Evolutionary conservation across 2,329 filamentous ascomycete genomes (phyloP).

Genomic region (Didymella pinodella): DNA sequence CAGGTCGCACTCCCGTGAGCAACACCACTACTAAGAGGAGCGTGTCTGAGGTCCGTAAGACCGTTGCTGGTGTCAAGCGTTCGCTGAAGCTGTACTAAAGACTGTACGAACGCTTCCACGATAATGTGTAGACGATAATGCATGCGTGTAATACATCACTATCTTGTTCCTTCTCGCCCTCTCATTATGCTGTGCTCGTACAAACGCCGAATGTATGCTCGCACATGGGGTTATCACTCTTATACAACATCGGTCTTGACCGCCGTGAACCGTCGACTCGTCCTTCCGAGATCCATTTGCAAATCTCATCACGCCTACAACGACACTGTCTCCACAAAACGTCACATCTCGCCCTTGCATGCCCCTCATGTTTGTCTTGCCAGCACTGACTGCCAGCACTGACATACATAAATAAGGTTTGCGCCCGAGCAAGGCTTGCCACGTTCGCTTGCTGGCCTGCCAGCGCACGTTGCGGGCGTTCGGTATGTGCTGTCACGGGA

Average conservation of each 20-base stretch:
- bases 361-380: conserved; percentile 18
- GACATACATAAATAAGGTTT: conserved; percentile 18
- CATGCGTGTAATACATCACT: background rate
- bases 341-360: conserved; percentile 3
- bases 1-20: conserved; percentile 30
- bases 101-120: background rate
- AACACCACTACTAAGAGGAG: conserved; percentile 29
- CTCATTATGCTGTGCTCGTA: background rate
- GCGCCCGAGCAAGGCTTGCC: conserved; percentile 15
- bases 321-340: conserved; percentile 7
- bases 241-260: background rate
- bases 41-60: conserved; percentile 25
- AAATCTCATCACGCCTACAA: background rate
- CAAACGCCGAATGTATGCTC: background rate
- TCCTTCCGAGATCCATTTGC: background rate
- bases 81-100: conserved; percentile 17
- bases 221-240: background rate
- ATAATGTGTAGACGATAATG: conserved; percentile 14
- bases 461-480: conserved; percentile 24
- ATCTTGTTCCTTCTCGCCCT: background rate
- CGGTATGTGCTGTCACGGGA: conserved; percentile 14
- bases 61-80: conserved; percentile 14
- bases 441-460: conserved; percentile 22
- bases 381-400: conserved; percentile 10
- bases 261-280: background rate